A percentile compares a stretch with the other conserved stretches of the same genome.
Evolutionary conservation across 331 rosid genomes (phyloP).

Genomic region (Pyrus hybrid): DNA sequence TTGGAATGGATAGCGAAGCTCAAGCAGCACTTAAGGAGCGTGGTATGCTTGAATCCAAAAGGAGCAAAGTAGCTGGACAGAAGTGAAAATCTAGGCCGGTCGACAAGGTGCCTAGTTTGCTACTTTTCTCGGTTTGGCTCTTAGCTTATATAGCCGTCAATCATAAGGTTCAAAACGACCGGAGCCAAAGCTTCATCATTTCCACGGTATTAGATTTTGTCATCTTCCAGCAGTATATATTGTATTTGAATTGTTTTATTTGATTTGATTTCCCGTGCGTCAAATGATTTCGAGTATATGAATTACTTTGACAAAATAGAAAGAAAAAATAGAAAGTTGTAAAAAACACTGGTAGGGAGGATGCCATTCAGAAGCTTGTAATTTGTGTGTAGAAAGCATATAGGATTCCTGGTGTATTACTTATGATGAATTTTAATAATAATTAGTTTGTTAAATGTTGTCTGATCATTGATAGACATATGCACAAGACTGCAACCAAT

Average conservation of each 20-base stretch:
- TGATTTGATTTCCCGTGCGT: slow-evolving; percentile 3
- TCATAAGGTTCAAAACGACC: background rate
- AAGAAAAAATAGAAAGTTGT: background rate
- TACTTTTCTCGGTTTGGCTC: background rate
- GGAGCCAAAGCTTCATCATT: background rate
- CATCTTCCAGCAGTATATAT: background rate
- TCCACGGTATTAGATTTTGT: background rate
- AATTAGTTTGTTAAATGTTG: no score
- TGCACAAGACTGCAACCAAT: no score
- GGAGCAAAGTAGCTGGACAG: slow-evolving; percentile 26
- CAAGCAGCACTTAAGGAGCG: slow-evolving; percentile 64
- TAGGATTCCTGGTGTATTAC: no score
- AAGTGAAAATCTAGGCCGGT: slow-evolving; percentile 31
- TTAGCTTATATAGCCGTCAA: background rate
- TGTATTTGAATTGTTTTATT: background rate
- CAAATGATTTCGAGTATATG: no score
- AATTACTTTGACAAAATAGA: no score
- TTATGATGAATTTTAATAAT: no score
- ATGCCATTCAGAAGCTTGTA: background rate
- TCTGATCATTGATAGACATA: no score
- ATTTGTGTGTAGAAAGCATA: no score
- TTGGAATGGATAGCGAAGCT: slow-evolving; percentile 57
- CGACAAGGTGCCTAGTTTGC: background rate
- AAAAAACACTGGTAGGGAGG: background rate
- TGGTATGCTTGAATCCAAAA: slow-evolving; percentile 49